These are phyloP conservation scores for Fusarium falciforme DNA, from an alignment of 2,329 filamentous ascomycete genomes.

Conservation along the genomic window DNA sequence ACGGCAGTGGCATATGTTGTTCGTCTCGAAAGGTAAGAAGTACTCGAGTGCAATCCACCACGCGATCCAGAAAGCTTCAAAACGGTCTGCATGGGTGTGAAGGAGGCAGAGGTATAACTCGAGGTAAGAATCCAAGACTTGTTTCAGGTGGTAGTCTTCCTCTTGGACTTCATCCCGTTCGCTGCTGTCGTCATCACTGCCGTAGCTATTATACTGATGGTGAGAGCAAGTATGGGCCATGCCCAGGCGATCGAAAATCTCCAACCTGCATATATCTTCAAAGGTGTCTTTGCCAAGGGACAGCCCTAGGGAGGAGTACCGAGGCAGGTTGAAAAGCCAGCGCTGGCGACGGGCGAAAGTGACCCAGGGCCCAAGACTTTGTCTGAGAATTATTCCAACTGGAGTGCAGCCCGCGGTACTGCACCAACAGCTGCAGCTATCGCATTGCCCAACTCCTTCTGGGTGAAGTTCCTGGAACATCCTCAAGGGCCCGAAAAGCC, in stretches of 20 bases:
- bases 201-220: accelerated
- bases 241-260: neutral
- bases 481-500: neutral
- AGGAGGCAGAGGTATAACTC: neutral
- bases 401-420: neutral
- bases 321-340: neutral
- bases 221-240: conserved; percentile 6
- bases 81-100: neutral
- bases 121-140: neutral
- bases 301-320: neutral
- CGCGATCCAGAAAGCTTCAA: neutral
- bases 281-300: neutral
- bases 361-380: accelerated
- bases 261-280: neutral
- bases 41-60: neutral
- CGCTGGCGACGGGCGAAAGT: neutral
- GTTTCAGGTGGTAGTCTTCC: neutral
- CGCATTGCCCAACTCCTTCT: neutral
- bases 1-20: neutral
- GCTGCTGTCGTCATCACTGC: neutral
- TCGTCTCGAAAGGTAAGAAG: neutral
- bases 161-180: neutral
- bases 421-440: neutral
- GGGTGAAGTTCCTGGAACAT: neutral
- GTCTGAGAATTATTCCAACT: neutral